These are phyloP conservation scores for Cardiospermum halicacabum DNA, from an alignment of 345 rosid genomes.

Conservation along the genomic window DNA sequence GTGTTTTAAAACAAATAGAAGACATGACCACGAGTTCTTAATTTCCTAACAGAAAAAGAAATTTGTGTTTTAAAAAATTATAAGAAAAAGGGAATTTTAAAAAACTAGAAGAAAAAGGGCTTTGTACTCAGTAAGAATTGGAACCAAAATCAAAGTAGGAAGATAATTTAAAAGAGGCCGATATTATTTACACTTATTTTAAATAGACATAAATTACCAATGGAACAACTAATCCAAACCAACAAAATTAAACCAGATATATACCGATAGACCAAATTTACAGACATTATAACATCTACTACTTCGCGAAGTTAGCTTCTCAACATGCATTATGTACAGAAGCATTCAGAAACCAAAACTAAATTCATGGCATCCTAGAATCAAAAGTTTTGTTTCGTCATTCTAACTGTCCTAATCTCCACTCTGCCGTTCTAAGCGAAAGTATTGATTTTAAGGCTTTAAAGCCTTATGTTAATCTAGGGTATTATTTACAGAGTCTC, in stretches of 20 bases:
- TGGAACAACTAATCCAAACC: not conserved
- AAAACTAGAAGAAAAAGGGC: no score
- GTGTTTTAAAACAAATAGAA: no score
- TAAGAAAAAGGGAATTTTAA: no score
- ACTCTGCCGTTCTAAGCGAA: not conserved
- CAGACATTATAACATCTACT: not conserved
- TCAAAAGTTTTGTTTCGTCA: not conserved
- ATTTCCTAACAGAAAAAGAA: no score
- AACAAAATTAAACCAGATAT: not conserved
- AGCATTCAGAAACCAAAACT: not conserved
- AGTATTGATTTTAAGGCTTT: not conserved
- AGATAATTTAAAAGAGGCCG: no score
- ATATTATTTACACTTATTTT: no score
- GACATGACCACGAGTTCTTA: no score
- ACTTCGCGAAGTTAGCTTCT: not conserved
- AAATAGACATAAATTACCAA: not conserved
- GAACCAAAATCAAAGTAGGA: no score
- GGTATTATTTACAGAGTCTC: not conserved
- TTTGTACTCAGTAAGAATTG: no score
- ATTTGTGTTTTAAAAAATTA: no score
- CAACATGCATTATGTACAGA: slow-evolving; percentile 2
- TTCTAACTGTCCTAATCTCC: not conserved
- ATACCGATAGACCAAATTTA: not conserved
- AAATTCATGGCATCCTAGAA: not conserved
- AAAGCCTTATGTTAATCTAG: not conserved